Percentiles rank a stretch among this genome's conserved stretches.
These are phyloP conservation scores for Syzygium aqueum DNA, from an alignment of 345 rosid genomes.

Conservation along the genomic window DNA sequence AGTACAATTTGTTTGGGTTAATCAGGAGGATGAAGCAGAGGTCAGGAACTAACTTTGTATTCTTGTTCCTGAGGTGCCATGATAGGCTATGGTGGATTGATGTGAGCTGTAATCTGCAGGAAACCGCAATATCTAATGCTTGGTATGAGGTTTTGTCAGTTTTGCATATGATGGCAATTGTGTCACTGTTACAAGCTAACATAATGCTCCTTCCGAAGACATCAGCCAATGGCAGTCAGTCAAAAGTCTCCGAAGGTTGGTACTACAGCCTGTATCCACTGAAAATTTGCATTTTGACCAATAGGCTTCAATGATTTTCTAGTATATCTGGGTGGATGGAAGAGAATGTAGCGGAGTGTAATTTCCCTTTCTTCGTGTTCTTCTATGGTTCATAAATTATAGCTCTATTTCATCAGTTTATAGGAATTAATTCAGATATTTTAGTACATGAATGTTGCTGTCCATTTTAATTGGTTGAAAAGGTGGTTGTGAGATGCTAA, in stretches of 20 bases:
- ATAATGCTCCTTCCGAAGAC: conserved; percentile 84
- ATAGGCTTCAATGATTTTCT: background rate
- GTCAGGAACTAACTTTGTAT: conserved; percentile 19
- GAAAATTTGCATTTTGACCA: background rate
- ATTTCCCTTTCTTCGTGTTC: background rate
- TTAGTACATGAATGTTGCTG: background rate
- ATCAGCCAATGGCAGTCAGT: conserved; percentile 65
- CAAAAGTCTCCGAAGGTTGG: conserved; percentile 92
- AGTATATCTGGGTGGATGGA: background rate
- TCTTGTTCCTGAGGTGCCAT: background rate
- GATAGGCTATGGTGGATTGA: background rate
- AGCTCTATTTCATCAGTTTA: background rate
- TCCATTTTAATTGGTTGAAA: background rate
- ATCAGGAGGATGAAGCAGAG: conserved; percentile 95
- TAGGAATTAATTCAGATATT: background rate
- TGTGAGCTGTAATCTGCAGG: conserved; percentile 39
- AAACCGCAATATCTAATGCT: conserved; percentile 72
- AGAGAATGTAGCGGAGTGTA: background rate
- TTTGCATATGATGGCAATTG: conserved; percentile 96
- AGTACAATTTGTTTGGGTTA: conserved; percentile 82
- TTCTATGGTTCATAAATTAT: background rate
- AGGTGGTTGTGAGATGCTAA: background rate
- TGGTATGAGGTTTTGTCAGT: conserved; percentile 98
- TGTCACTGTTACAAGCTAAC: conserved; percentile 80
- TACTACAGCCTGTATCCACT: background rate